Percentiles rank a stretch among this genome's conserved stretches.
Evolutionary conservation across 129 eudicot genomes (phyloP).

Genomic region (Logfia minima): DNA sequence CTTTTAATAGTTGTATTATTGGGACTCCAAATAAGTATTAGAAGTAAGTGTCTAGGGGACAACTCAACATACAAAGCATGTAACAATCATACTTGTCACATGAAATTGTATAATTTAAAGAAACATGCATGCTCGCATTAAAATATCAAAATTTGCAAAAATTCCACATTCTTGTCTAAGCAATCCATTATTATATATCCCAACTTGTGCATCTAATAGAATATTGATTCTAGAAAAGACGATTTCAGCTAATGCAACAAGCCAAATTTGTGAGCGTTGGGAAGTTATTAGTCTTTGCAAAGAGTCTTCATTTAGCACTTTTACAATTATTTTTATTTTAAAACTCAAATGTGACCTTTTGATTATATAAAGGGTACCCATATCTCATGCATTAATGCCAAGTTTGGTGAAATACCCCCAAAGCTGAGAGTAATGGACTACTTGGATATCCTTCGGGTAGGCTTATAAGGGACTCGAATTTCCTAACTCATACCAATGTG

Average conservation of each 20-base stretch:
- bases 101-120: slow-evolving; percentile 27
- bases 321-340: neutral
- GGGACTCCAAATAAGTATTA: slow-evolving; percentile 7
- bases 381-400: neutral
- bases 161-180: neutral
- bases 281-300: neutral
- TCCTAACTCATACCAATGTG: too few species aligned
- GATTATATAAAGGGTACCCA: neutral
- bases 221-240: slow-evolving; percentile 16
- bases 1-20: slow-evolving; percentile 22
- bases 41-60: slow-evolving; percentile 25
- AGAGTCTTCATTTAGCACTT: neutral
- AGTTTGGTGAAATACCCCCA: too few species aligned
- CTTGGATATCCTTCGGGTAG: too few species aligned
- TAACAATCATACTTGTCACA: slow-evolving; percentile 38
- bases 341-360: neutral
- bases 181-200: slow-evolving; percentile 2
- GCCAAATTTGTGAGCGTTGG: neutral
- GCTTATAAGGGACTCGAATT: too few species aligned
- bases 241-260: neutral
- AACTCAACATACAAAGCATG: slow-evolving; percentile 32
- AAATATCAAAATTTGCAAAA: neutral
- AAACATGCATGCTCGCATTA: slow-evolving; percentile 36
- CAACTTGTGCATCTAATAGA: slow-evolving; percentile 11
- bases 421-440: too few species aligned